Conservation (phyloP, 1,284 basidiomycete genomes). For the Bondarzewia mesenterica region DNA sequence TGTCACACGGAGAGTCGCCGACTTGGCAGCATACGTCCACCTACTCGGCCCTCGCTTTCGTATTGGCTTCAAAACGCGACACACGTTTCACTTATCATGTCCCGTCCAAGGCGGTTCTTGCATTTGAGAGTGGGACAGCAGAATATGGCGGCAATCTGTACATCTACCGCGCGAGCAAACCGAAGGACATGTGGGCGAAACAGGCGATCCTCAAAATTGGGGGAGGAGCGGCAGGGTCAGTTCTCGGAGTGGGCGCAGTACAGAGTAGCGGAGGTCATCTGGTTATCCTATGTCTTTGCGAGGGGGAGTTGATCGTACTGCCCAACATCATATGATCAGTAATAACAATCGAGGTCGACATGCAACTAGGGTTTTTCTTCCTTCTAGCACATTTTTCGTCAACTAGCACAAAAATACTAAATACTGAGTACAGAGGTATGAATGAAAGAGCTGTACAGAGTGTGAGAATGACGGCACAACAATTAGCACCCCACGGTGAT, state of each 20-base stretch:
- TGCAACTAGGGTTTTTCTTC: slow-evolving; percentile 1
- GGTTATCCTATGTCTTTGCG: slow-evolving; percentile 69
- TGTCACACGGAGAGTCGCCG: slow-evolving; percentile 26
- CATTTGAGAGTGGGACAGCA: slow-evolving; percentile 69
- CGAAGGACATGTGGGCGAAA: slow-evolving; percentile 47
- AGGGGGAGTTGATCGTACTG: slow-evolving; percentile 67
- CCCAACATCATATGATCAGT: slow-evolving; percentile 29
- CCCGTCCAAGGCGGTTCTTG: slow-evolving; percentile 32
- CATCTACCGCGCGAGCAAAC: slow-evolving; percentile 53
- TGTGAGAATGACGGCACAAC: slow-evolving; percentile 9
- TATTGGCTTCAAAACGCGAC: slow-evolving; percentile 90
- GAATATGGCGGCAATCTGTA: slow-evolving; percentile 73
- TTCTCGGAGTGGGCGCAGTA: slow-evolving; percentile 71
- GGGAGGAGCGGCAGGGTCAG: slow-evolving; percentile 56
- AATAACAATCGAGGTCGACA: not conserved
- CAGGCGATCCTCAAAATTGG: slow-evolving; percentile 75
- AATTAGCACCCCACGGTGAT: slow-evolving; percentile 9
- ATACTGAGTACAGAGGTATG: slow-evolving; percentile 16
- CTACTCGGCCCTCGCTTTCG: slow-evolving; percentile 86
- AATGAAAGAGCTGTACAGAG: slow-evolving; percentile 8
- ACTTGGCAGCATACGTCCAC: slow-evolving; percentile 75
- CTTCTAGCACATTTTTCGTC: slow-evolving; percentile 3
- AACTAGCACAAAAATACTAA: slow-evolving; percentile 3
- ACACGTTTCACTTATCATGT: slow-evolving; percentile 77
- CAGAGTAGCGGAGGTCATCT: slow-evolving; percentile 22